A percentile compares a stretch with the other conserved stretches of the same genome.
Conservation (phyloP, 2,329 filamentous ascomycete species). For the Apiospora arundinis region DNA sequence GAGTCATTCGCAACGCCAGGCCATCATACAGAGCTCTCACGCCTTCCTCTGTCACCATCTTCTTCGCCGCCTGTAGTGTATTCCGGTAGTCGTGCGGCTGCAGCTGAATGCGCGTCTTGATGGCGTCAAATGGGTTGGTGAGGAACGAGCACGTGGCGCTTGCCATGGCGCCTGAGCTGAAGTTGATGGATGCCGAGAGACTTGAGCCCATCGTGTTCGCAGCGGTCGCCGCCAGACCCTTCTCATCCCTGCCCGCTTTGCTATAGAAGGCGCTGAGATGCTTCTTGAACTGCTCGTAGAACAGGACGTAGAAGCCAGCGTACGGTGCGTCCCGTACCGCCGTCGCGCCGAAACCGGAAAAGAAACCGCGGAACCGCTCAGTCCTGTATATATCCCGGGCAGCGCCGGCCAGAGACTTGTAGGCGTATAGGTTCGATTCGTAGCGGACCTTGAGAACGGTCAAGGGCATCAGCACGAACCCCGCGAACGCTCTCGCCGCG, state of each 20-base stretch:
- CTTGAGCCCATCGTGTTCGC: slow-evolving; percentile 41
- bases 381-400: slow-evolving; percentile 74
- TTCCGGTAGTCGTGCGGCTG: slow-evolving; percentile 85
- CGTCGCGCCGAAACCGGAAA: slow-evolving; percentile 91
- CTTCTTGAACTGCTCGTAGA: slow-evolving; percentile 86
- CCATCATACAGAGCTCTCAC: slow-evolving; percentile 83
- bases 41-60: slow-evolving; percentile 85
- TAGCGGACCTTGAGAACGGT: slow-evolving; percentile 97
- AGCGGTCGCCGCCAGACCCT: not conserved
- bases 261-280: slow-evolving; percentile 53
- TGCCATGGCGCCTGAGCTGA: slow-evolving; percentile 79
- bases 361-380: slow-evolving; percentile 84
- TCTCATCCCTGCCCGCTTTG: slow-evolving; percentile 22
- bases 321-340: slow-evolving; percentile 95
- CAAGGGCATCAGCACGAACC: slow-evolving; percentile 92
- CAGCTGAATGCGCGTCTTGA: slow-evolving; percentile 94
- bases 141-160: slow-evolving; percentile 84
- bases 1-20: slow-evolving; percentile 81
- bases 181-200: slow-evolving; percentile 76
- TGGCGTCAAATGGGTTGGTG: slow-evolving; percentile 95
- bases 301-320: slow-evolving; percentile 90
- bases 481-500: slow-evolving; percentile 81
- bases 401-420: slow-evolving; percentile 77
- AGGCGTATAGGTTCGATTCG: slow-evolving; percentile 85
- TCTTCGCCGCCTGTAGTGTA: slow-evolving; percentile 75